These are phyloP conservation scores for Fusarium agapanthi DNA, from an alignment of 2,329 filamentous ascomycete genomes.

Conservation along the genomic window DNA sequence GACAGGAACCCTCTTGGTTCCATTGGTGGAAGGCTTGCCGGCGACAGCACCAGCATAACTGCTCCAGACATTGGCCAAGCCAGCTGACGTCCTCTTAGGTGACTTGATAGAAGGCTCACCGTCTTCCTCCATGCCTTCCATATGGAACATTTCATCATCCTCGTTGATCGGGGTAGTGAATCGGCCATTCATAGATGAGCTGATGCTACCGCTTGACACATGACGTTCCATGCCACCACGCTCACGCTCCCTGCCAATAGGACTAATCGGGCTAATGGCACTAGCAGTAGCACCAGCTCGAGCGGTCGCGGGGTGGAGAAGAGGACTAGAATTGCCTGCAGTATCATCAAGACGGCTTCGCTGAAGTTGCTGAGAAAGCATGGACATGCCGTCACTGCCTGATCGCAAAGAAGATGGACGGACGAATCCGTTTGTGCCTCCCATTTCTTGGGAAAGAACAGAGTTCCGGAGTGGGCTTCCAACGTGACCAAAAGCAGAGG, in stretches of 20 bases:
- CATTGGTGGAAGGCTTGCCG: constrained; percentile 42
- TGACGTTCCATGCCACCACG: constrained; percentile 59
- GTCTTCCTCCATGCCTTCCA: constrained; percentile 69
- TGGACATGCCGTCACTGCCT: constrained; percentile 63
- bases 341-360: constrained; percentile 64
- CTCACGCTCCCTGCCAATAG: constrained; percentile 53
- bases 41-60: constrained; percentile 53
- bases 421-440: constrained; percentile 51
- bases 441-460: constrained; percentile 64
- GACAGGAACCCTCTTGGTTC: constrained; percentile 44
- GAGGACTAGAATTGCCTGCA: constrained; percentile 54
- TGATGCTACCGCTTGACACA: constrained; percentile 67
- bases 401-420: constrained; percentile 52
- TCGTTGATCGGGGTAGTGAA: constrained; percentile 73
- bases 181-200: constrained; percentile 62
- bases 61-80: constrained; percentile 50
- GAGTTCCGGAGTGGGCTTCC: constrained; percentile 73
- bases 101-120: constrained; percentile 60
- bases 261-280: constrained; percentile 50
- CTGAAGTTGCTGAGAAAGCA: constrained; percentile 69
- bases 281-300: constrained; percentile 49
- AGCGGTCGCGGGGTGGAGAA: constrained; percentile 60
- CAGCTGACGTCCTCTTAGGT: constrained; percentile 60
- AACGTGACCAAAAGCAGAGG: constrained; percentile 71
- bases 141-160: constrained; percentile 70